Evolutionary conservation across 2,329 filamentous ascomycete genomes (phyloP).

Genomic region (Myotisia sp.): DNA sequence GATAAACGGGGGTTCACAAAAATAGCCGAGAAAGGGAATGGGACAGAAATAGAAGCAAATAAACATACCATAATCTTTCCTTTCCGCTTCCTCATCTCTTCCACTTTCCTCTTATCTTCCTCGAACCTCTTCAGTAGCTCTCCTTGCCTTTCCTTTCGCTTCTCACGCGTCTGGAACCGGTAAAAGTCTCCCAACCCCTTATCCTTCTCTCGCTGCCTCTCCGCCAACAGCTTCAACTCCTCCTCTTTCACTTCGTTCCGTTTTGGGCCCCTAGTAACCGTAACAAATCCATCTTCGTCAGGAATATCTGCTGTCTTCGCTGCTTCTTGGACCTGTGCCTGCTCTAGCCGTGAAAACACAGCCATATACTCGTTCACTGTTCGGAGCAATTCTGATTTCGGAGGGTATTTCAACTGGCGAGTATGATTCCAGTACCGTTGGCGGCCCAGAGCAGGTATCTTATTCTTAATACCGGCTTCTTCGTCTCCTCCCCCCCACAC

Average conservation of each 20-base stretch:
- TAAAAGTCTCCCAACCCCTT: slow-evolving; percentile 62
- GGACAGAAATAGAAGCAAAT: not conserved
- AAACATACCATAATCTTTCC: slow-evolving; percentile 41
- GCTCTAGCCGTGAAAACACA: slow-evolving; percentile 53
- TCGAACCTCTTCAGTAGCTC: slow-evolving; percentile 59
- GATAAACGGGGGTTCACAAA: too few relatives aligned
- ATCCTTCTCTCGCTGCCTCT: slow-evolving; percentile 49
- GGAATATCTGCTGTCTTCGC: slow-evolving; percentile 58
- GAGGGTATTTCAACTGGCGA: slow-evolving; percentile 56
- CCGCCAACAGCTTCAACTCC: slow-evolving; percentile 45
- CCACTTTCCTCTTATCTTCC: slow-evolving; percentile 58
- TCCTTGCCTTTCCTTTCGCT: slow-evolving; percentile 59
- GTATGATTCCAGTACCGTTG: slow-evolving; percentile 44
- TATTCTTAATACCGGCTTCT: slow-evolving; percentile 41
- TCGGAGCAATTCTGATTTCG: slow-evolving; percentile 50
- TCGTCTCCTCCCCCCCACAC: slow-evolving; percentile 38
- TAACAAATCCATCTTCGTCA: slow-evolving; percentile 91
- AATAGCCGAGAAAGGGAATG: not conserved
- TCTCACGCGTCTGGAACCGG: slow-evolving; percentile 67
- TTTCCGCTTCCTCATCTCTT: slow-evolving; percentile 54
- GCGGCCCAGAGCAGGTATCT: slow-evolving; percentile 43
- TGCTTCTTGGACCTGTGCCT: slow-evolving; percentile 49
- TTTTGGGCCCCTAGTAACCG: slow-evolving; percentile 65
- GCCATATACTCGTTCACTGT: slow-evolving; percentile 76
- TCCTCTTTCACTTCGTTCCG: slow-evolving; percentile 59